phyloP scores from a whole-genome alignment of 1,284 basidiomycete genomes.

The Puccinia horiana region DNA sequence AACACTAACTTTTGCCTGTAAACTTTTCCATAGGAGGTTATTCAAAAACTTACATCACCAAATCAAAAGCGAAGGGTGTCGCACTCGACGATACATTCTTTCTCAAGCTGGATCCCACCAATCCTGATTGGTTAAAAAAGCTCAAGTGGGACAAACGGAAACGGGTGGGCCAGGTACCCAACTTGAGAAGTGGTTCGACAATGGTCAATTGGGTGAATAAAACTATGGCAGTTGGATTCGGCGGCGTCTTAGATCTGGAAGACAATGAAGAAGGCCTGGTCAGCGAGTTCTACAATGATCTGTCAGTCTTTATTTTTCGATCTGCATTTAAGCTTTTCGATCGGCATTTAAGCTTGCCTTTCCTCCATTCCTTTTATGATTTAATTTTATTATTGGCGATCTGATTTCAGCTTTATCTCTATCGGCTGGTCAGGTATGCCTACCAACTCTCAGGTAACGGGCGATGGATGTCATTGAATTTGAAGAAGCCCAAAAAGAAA shows the following conservation, averaged over 20 bases:
- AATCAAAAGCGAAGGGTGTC: slow-evolving; percentile 73
- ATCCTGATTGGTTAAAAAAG: slow-evolving; percentile 58
- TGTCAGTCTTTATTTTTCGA: slow-evolving; percentile 18
- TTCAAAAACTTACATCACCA: slow-evolving; percentile 84
- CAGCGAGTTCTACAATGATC: slow-evolving; percentile 73
- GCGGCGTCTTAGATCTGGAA: slow-evolving; percentile 88
- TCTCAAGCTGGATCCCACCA: slow-evolving; percentile 63
- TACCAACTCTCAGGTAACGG: slow-evolving; percentile 79
- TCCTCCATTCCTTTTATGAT: neutral
- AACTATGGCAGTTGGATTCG: slow-evolving; percentile 77
- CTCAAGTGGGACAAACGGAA: slow-evolving; percentile 85
- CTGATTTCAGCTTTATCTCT: neutral
- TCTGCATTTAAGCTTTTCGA: too few species aligned
- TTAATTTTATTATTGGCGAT: neutral
- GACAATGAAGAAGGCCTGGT: slow-evolving; percentile 80
- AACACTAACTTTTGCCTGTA: neutral
- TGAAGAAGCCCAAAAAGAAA: slow-evolving; percentile 64
- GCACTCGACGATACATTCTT: slow-evolving; percentile 91
- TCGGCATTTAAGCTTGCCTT: neutral
- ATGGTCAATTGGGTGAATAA: slow-evolving; percentile 74
- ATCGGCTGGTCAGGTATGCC: slow-evolving; percentile 65
- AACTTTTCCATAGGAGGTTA: slow-evolving; percentile 65
- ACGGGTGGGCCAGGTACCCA: slow-evolving; percentile 67
- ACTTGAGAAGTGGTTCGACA: slow-evolving; percentile 66
- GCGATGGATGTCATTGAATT: slow-evolving; percentile 74